Evolutionary conservation across 1,139 yeast species (phyloP).

Genomic region (Geotrichum klebahnii): DNA sequence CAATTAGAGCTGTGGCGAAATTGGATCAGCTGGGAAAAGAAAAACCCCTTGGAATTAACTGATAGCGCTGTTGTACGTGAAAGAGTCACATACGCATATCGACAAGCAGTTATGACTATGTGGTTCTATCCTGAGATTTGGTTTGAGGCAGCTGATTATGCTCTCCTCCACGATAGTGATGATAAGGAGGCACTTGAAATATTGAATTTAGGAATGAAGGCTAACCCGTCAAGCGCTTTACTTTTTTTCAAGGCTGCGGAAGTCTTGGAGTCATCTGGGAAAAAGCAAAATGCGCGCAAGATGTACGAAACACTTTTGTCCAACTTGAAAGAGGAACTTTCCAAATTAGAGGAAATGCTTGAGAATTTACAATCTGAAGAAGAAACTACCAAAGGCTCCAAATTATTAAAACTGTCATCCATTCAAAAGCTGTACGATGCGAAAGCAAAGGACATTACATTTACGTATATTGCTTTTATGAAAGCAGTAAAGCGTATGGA

Average conservation of each 20-base stretch:
- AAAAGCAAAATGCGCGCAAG: conserved; percentile 50
- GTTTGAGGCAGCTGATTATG: conserved; percentile 60
- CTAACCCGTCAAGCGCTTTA: conserved; percentile 70
- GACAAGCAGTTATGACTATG: conserved; percentile 61
- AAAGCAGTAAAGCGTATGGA: conserved; percentile 40
- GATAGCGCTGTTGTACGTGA: conserved; percentile 48
- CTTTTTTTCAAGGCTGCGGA: conserved; percentile 68
- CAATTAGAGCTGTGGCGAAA: conserved; percentile 54
- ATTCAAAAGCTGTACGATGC: conserved; percentile 23
- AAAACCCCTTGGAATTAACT: conserved; percentile 56
- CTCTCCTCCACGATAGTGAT: conserved; percentile 29
- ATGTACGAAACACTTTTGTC: conserved; percentile 51
- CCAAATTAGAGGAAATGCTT: conserved; percentile 27
- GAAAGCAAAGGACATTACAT: conserved; percentile 34
- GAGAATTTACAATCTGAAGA: conserved; percentile 17
- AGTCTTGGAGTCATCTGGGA: conserved; percentile 57
- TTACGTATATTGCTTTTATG: conserved; percentile 39
- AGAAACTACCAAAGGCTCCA: conserved; percentile 7
- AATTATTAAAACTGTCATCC: conserved; percentile 16
- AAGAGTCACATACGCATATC: conserved; percentile 70
- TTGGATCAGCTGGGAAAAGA: conserved; percentile 78
- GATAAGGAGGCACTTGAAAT: conserved; percentile 42
- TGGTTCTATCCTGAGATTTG: conserved; percentile 79
- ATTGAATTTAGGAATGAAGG: conserved; percentile 52
- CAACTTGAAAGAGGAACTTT: conserved; percentile 33